A percentile compares a stretch with the other conserved stretches of the same genome.
Evolutionary conservation across 1,284 basidiomycete genomes (phyloP).

Genomic region (Blastosporella zonata): DNA sequence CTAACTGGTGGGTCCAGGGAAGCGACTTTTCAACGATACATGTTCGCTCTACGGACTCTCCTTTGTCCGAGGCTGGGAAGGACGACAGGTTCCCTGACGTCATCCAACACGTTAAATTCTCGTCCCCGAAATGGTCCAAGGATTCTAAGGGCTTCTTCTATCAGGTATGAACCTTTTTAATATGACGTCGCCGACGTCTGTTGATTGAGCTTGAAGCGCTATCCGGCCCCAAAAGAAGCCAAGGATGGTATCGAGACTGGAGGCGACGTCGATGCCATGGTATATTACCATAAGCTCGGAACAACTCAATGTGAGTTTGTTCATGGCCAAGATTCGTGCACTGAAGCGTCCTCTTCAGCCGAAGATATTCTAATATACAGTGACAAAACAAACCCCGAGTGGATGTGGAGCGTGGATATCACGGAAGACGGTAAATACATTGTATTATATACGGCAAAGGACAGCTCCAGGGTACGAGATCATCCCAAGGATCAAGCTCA

Average conservation of each 20-base stretch:
- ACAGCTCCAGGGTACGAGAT: conserved; percentile 57
- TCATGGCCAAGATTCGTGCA: conserved; percentile 9
- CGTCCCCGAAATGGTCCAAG: conserved; percentile 66
- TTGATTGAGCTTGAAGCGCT: conserved; percentile 38
- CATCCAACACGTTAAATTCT: conserved; percentile 76
- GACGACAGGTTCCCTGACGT: conserved; percentile 60
- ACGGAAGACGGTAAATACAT: conserved; percentile 70
- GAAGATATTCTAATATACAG: conserved; percentile 68
- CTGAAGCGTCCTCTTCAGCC: conserved; percentile 35
- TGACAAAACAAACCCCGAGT: conserved; percentile 62
- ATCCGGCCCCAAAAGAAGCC: conserved; percentile 50
- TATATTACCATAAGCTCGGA: conserved; percentile 73
- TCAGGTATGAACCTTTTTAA: conserved; percentile 45
- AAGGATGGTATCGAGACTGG: conserved; percentile 63
- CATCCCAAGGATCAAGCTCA: not conserved
- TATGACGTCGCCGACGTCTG: not conserved
- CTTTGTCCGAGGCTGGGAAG: conserved; percentile 44
- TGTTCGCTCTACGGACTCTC: conserved; percentile 59
- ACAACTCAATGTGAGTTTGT: conserved; percentile 59
- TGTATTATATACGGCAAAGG: conserved; percentile 52
- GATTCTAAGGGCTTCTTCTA: conserved; percentile 84
- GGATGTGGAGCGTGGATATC: conserved; percentile 59
- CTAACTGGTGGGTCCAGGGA: conserved; percentile 41
- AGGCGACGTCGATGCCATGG: conserved; percentile 65
- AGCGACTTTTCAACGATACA: conserved; percentile 75